These are phyloP conservation scores for Yamadazyma tumulicola DNA, from an alignment of 805 yeast genomes.

Conservation along the genomic window DNA sequence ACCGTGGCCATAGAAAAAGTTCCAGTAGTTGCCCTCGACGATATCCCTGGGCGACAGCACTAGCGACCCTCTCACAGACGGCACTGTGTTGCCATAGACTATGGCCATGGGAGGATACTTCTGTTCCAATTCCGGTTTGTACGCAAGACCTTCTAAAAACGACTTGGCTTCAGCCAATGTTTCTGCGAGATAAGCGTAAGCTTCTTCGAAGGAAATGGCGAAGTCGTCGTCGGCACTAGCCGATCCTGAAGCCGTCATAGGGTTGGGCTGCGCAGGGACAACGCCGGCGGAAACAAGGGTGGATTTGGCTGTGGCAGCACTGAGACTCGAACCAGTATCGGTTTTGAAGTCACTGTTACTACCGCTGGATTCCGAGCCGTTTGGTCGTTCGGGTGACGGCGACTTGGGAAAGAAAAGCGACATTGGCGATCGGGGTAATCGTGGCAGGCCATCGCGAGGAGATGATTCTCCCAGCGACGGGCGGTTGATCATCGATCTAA, in stretches of 20 bases:
- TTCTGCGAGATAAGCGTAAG: constrained; percentile 59
- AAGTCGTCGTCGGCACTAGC: constrained; percentile 8
- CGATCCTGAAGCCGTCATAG: background rate
- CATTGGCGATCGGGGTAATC: constrained; percentile 13
- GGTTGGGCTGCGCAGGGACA: constrained; percentile 1
- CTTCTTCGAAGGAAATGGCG: constrained; percentile 48
- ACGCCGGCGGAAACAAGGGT: background rate
- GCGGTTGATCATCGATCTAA: constrained; percentile 26
- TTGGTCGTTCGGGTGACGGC: background rate
- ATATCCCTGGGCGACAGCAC: constrained; percentile 63
- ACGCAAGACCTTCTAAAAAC: constrained; percentile 55
- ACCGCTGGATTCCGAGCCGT: background rate
- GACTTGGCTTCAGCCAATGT: constrained; percentile 58
- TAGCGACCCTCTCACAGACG: constrained; percentile 78
- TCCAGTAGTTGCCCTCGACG: constrained; percentile 65
- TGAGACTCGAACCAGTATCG: background rate
- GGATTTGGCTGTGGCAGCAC: background rate
- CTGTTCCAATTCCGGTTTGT: constrained; percentile 40
- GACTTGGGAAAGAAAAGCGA: constrained; percentile 3
- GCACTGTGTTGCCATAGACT: constrained; percentile 77
- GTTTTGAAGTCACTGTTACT: background rate
- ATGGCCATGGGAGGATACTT: constrained; percentile 80
- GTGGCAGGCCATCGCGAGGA: no score
- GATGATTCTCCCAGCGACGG: constrained; percentile 20
- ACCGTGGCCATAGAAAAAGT: constrained; percentile 83